Evolutionary conservation across 352 stramenopile species (phyloP).

Genomic region (Pythium utonaiense): DNA sequence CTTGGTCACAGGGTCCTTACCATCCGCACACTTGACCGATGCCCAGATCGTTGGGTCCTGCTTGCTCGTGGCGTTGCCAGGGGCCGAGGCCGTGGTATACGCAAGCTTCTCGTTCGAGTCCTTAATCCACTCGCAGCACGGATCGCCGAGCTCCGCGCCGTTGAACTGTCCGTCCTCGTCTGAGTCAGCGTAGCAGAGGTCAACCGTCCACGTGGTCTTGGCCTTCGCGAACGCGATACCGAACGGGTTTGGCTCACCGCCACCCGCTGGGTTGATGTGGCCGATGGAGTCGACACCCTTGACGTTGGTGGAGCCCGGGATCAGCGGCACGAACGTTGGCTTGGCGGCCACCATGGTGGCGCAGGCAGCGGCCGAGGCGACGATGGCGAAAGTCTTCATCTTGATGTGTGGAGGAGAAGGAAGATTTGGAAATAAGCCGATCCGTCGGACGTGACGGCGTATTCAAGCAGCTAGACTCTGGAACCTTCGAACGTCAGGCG

Average conservation of each 20-base stretch:
- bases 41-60: conserved; percentile 26
- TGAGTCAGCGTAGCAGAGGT: conserved; percentile 32
- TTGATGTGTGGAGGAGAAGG: conserved; percentile 6
- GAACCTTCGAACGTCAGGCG: no score
- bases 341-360: conserved; percentile 16
- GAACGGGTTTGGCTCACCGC: conserved; percentile 31
- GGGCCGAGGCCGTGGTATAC: conserved; percentile 26
- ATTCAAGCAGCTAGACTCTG: no score
- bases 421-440: conserved; percentile 10
- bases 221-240: conserved; percentile 23
- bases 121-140: conserved; percentile 35
- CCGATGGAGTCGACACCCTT: conserved; percentile 25
- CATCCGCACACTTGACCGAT: conserved; percentile 22
- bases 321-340: conserved; percentile 14
- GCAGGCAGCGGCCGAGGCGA: conserved; percentile 6
- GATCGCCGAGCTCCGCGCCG: conserved; percentile 57
- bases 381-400: conserved; percentile 16
- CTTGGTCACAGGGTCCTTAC: conserved; percentile 25
- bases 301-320: conserved; percentile 20
- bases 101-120: conserved; percentile 23
- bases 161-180: conserved; percentile 36
- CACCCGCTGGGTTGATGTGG: conserved; percentile 31
- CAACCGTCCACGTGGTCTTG: conserved; percentile 27
- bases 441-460: no score
- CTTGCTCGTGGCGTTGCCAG: conserved; percentile 23